These are phyloP conservation scores for Scenedesmus sp. DNA, from an alignment of 163 green algal genomes.

Conservation along the genomic window DNA sequence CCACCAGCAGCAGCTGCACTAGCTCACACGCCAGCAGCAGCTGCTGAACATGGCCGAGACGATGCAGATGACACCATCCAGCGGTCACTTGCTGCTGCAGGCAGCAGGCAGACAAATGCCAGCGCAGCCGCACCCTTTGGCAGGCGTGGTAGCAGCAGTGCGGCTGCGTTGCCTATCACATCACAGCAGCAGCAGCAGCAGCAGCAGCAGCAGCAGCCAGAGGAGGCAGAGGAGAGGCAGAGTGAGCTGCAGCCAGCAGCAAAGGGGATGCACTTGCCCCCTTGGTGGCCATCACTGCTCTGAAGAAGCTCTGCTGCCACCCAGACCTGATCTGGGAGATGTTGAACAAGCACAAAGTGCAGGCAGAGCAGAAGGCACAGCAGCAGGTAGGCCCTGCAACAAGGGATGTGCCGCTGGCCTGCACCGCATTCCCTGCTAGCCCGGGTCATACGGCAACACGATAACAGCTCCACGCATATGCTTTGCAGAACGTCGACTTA, in stretches of 20 bases:
- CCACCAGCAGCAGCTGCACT: not conserved
- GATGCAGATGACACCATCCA: not conserved
- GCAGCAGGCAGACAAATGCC: slow-evolving; percentile 1
- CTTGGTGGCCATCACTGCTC: slow-evolving; percentile 79
- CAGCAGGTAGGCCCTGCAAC: not conserved
- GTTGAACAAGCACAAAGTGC: slow-evolving; percentile 32
- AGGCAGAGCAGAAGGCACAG: not conserved
- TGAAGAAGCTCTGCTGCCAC: slow-evolving; percentile 93
- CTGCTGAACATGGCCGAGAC: not conserved
- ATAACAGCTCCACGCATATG: too few species aligned
- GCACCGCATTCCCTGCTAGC: too few species aligned
- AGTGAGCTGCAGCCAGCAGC: not conserved
- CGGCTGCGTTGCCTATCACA: not conserved
- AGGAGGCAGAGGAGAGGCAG: not conserved
- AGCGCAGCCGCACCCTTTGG: not conserved
- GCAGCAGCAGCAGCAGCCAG: slow-evolving; percentile 9
- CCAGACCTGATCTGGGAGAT: slow-evolving; percentile 77
- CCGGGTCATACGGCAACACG: too few species aligned
- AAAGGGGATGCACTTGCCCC: slow-evolving; percentile 56
- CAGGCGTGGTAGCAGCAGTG: not conserved
- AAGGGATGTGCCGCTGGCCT: not conserved
- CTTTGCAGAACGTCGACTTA: too few species aligned
- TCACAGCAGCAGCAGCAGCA: not conserved
- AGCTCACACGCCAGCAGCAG: not conserved
- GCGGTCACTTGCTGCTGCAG: not conserved